A percentile compares a stretch with the other conserved stretches of the same genome.
Evolutionary conservation across 176 grass and related monocot species (phyloP).

Genomic region (Poa pratensis): DNA sequence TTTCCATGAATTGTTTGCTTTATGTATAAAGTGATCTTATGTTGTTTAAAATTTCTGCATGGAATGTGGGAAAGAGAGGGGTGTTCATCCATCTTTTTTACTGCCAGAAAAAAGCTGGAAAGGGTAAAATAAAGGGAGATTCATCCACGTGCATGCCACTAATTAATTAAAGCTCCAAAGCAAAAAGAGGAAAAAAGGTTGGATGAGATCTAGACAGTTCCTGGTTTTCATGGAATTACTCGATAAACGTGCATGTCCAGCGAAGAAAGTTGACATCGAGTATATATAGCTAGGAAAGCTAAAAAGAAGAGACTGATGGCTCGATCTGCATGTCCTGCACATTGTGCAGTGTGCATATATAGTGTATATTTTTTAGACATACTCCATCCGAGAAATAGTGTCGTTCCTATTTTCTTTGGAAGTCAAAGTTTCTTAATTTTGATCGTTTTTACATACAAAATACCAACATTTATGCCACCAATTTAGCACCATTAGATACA

Average conservation of each 20-base stretch:
- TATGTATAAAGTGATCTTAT: slow-evolving; percentile 11
- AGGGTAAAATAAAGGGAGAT: background rate
- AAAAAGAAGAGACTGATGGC: background rate
- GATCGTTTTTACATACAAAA: too few species aligned
- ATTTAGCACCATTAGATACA: too few species aligned
- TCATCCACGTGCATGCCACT: slow-evolving; percentile 31
- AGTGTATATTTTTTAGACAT: too few species aligned
- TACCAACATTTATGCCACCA: too few species aligned
- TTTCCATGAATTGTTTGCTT: slow-evolving; percentile 21
- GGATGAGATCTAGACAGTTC: slow-evolving; percentile 24
- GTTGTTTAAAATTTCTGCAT: slow-evolving; percentile 33
- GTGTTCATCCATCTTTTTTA: slow-evolving; percentile 16
- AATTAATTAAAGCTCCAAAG: slow-evolving; percentile 18
- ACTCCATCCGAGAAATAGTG: too few species aligned
- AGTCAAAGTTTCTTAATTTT: too few species aligned
- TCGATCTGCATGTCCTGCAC: background rate
- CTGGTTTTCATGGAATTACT: slow-evolving; percentile 32
- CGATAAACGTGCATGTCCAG: background rate
- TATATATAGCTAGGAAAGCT: background rate
- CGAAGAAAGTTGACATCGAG: background rate
- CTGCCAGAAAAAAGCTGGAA: slow-evolving; percentile 8
- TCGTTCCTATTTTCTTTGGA: too few species aligned
- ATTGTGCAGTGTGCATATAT: background rate
- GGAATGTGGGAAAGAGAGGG: background rate
- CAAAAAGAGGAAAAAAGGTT: background rate